phyloP scores from a whole-genome alignment of 1,139 yeast species.

The Debaryomyces singareniensis region DNA sequence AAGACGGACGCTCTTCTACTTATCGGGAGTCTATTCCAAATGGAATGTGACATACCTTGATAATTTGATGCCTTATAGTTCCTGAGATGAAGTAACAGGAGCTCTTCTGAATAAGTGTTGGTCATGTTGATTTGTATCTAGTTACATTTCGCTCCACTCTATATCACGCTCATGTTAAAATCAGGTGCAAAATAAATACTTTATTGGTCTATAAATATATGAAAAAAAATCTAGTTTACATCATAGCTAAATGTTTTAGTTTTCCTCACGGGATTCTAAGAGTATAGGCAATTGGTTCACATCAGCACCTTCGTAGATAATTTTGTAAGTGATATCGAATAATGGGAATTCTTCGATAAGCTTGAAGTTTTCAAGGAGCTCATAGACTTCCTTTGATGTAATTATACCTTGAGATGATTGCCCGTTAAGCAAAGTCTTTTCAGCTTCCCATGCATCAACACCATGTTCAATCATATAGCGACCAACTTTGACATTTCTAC shows the following conservation, averaged over 20 bases:
- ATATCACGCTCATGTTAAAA: too few species aligned
- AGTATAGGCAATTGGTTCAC: conserved; percentile 59
- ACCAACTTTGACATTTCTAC: conserved; percentile 90
- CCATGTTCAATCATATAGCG: conserved; percentile 67
- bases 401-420: conserved; percentile 92
- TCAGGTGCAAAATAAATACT: too few species aligned
- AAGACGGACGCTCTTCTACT: conserved; percentile 73
- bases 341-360: conserved; percentile 75
- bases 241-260: too few species aligned
- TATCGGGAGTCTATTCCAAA: conserved; percentile 56
- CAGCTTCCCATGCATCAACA: conserved; percentile 71
- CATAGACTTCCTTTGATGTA: conserved; percentile 86
- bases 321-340: conserved; percentile 77
- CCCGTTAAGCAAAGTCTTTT: conserved; percentile 77
- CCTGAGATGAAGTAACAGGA: conserved; percentile 16
- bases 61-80: conserved; percentile 19
- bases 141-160: too few species aligned
- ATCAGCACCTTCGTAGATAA: conserved; percentile 66
- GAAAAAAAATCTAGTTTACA: too few species aligned
- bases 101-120: conserved; percentile 13
- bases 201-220: too few species aligned
- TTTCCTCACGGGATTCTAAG: conserved; percentile 31
- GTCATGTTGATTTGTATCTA: neutral
- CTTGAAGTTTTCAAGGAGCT: conserved; percentile 58
- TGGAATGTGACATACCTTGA: conserved; percentile 26